Conservation (phyloP, 345 rosid genomes). For the Melaleuca alternifolia region DNA sequence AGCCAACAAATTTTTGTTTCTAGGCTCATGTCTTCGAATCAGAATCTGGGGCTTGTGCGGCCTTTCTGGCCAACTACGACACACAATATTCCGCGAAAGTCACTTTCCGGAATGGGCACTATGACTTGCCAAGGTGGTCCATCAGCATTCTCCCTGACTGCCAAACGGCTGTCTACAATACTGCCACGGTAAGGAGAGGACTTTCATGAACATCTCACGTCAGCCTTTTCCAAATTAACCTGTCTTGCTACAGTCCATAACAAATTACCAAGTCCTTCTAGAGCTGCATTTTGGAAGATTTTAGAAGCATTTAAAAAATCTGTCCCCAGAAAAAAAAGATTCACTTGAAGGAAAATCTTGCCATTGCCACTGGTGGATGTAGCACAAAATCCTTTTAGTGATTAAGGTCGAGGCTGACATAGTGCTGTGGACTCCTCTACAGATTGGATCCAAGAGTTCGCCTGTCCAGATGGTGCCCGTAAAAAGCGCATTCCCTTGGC, state of each 20-base stretch:
- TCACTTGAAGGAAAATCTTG: background rate
- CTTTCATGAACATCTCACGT: background rate
- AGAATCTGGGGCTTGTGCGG: constrained; percentile 22
- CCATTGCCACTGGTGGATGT: background rate
- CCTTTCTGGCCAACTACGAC: constrained; percentile 32
- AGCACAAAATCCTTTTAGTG: background rate
- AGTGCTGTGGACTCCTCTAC: background rate
- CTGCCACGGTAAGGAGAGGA: constrained; percentile 28
- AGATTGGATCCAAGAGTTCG: constrained; percentile 51
- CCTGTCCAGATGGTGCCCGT: constrained; percentile 49
- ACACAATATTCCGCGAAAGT: constrained; percentile 7
- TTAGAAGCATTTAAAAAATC: background rate
- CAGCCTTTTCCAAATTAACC: background rate
- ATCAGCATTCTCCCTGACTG: constrained; percentile 50
- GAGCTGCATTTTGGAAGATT: background rate
- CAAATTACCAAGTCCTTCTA: background rate
- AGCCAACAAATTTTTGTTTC: background rate
- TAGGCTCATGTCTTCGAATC: constrained; percentile 29
- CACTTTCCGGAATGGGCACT: constrained; percentile 12
- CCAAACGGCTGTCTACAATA: constrained; percentile 32
- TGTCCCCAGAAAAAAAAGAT: background rate
- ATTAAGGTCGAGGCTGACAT: background rate
- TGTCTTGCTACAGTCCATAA: constrained; percentile 1
- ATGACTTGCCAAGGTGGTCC: constrained; percentile 29
- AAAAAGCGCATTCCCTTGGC: constrained; percentile 43